Conservation (phyloP, 148 eudicot species). For the Arctostaphylos glauca region DNA sequence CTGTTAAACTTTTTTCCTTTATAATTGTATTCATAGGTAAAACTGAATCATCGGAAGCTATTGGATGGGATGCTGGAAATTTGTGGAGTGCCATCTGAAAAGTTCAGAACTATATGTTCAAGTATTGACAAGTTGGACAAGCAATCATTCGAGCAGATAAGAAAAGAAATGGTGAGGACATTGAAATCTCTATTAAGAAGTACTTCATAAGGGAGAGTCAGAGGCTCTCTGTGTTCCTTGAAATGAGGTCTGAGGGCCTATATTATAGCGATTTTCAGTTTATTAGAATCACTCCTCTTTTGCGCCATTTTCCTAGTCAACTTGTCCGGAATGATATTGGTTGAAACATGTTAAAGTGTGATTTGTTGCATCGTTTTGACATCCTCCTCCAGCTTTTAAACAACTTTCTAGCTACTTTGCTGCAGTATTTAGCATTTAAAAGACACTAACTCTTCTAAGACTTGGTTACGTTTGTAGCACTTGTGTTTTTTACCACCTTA, state of each 20-base stretch:
- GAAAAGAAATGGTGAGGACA: slow-evolving; percentile 73
- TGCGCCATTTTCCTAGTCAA: not conserved
- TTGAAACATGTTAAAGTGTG: not conserved
- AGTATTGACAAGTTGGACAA: slow-evolving; percentile 98
- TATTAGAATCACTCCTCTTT: not conserved
- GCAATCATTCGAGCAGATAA: slow-evolving; percentile 85
- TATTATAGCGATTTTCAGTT: not conserved
- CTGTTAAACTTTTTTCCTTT: slow-evolving; percentile 1
- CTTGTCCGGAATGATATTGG: not conserved
- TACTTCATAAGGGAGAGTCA: not conserved
- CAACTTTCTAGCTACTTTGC: not conserved
- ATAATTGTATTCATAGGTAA: slow-evolving; percentile 48
- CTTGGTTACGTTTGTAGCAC: not conserved
- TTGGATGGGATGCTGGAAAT: slow-evolving; percentile 92
- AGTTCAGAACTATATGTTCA: slow-evolving; percentile 92
- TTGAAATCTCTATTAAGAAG: not conserved
- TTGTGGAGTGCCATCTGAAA: slow-evolving; percentile 89
- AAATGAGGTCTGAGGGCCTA: not conserved
- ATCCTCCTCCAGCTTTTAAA: not conserved
- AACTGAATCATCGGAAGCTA: slow-evolving; percentile 89
- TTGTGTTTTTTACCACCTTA: not conserved
- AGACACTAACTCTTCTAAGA: not conserved
- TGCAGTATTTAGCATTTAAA: not conserved
- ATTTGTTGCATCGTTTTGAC: not conserved
- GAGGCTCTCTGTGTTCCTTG: not conserved